Base-by-base conservation (phyloP, 2,329 filamentous ascomycete species). In the Alternaria sp. region DNA sequence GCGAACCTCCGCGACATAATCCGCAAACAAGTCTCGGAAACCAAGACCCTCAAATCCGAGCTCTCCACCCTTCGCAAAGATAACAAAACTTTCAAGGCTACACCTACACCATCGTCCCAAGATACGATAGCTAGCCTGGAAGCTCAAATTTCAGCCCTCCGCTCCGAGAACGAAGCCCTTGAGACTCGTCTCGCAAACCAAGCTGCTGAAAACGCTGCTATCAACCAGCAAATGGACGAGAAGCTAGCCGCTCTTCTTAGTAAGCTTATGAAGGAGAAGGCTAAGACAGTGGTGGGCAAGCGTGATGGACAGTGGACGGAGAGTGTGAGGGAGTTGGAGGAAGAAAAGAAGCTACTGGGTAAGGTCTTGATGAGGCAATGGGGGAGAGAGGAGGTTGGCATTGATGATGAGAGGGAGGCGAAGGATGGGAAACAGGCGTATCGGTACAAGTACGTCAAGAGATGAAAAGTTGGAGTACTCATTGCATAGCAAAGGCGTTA, bases 231-330 rank as follows among this genome's bases (percentile, higher is more conserved):
- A 71, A 74, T 79, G 72, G 77, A 79, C 45, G 74, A 78, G 65
- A 72, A 74, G 25, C 66, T 79, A 3, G 72, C 77, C 2, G 50
- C 54, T 1, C 56, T 77, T 55, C 47, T 79, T 0, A 74, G 69
- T 26, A 74, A 72, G 50, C 30, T 76, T 15, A 64, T 78, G 54
- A 79, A 78, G 36, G 74, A 79, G 32, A 71, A 74, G 17, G 69
- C 77, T 8, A 74, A 70, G 56, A 71, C 62, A 0, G 72, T 75
- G 1, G 72, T 79, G 1, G 69, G 71, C 3, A 74, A 74, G 55
- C 61, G 77, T 11, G 77, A 79, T 54, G 75, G 71, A 8, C 75
- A 79, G 66, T 79, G 77, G 77, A 69, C 65, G 15, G 73, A 75
- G 51, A 73, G 61, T 45, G 64, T 76, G 15, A 60, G 62, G 25